Evolutionary conservation across 805 yeast genomes (phyloP), one percentile per base, ranked within the genome.

Genomic region (Kregervanrija fluxuum): DNA sequence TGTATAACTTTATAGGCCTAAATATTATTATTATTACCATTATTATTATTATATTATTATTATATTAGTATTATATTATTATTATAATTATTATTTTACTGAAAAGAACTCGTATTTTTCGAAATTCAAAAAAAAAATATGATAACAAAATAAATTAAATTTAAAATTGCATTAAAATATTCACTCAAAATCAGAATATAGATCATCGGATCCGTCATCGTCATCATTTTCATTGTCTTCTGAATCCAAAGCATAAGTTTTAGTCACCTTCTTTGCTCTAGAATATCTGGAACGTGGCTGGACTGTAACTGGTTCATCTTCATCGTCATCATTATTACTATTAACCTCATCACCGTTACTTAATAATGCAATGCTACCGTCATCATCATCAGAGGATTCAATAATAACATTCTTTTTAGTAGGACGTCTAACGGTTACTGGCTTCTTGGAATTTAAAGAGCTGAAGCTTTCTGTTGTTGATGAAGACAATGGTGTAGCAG

Each of bases 161-260:
- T 8, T 22, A 22, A 22, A 22, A 6, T 22, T 22, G 6, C 5
- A 4, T 6, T 22, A 22, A 22, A 5, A 22, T 22, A 22, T 22
- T 22, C 28, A 22, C 28, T 22, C 28, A 22, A 22, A 22, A 11
- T 42, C 45, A 13, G 45, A 42, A 37, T 42, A 42, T 33, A 13
- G 22, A 13, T 33, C 37, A 16, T 49, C 54, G 17, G 42, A 56
- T 30, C 50, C 55, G 15, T 52, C 48, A 13, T 38, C 50, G 35
- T 45, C 46, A 11, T 43, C 40, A 4, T 40, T 41, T 13, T 49
- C 52, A 30, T 54, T 52, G 30, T 52, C 57, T 12, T 54, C 54
- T 11, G 47, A 47, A 33, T 51, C 56, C 31, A 52, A 37, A 6
- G 44, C 39, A 31, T 53, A 51, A 8, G 45, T 33, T 15, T 56